Evolutionary conservation across 2,329 filamentous ascomycete species (phyloP), one percentile per base, ranked within the genome.

Genomic region (Ascocoryne sarcoides): DNA sequence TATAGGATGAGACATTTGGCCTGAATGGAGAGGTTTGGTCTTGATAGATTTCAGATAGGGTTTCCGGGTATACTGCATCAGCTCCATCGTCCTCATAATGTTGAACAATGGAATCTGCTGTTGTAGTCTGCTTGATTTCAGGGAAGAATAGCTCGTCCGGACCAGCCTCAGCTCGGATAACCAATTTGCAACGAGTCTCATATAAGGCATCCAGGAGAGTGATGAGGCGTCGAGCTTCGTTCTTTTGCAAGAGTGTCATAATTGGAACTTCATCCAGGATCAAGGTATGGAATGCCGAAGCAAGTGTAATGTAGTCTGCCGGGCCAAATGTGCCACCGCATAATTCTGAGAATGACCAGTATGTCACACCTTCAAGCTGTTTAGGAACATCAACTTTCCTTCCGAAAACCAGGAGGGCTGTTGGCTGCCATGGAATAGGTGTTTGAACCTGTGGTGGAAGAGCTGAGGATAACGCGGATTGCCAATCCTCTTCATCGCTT

Each of bases 71-170:
- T 4, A 79, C 68, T 1, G 73, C 70, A 54, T 82, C 76, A 2
- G 57, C 56, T 33, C 61, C 56, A 5, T 60, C 48, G 23, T 10
- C 42, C 10, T 20, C 36, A 7, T 7, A 12, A 12, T 12, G 23
- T 26, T 26, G 23, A n/a, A n/a, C n/a, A n/a, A n/a, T n/a, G 9
- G 35, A 15, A 19, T 37, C 39, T 9, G 46, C 21, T 10, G 45
- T 50, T 10, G 38, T 43, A 16, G 44, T 32, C 32, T 53, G 37
- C 31, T 44, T 16, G 20, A 47, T 37, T 45, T 84, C 79, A 0
- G 84, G 84, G 58, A 92, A 90, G 69, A 90, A 89, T 4, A 89
- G 67, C 19, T 79, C 70, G 49, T 90, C 85, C 0, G 84, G 84
- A 0, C 75, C 76, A 2, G 73, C 75, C 30, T 70, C 71, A 2